A percentile compares a stretch with the other conserved stretches of the same genome.
phyloP scores from a whole-genome alignment of 495 filamentous ascomycete species.

The Trichoderma gamsii region DNA sequence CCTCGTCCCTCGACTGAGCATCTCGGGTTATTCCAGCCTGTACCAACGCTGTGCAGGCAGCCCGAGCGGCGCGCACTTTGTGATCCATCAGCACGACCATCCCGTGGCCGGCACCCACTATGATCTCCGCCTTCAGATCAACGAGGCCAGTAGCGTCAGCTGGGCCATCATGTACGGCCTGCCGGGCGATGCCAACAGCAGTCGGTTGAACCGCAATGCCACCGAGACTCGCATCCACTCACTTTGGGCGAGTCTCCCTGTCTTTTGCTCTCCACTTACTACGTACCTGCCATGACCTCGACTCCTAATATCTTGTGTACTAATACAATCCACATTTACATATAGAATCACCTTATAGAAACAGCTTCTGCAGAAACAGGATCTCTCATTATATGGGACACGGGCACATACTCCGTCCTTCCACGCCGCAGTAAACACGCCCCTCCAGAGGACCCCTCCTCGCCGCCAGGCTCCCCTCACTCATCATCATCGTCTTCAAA shows the following conservation, averaged over 20 bases:
- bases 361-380: conserved; percentile 54
- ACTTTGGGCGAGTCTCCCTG: conserved; percentile 49
- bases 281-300: not conserved
- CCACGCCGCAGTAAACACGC: conserved; percentile 31
- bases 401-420: conserved; percentile 57
- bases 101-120: conserved; percentile 59
- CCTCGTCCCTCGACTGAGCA: conserved; percentile 32
- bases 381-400: conserved; percentile 66
- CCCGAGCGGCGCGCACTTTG: conserved; percentile 50
- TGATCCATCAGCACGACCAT: conserved; percentile 67
- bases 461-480: conserved; percentile 33
- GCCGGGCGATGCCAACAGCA: conserved; percentile 57
- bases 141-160: conserved; percentile 53
- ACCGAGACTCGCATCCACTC: conserved; percentile 63
- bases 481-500: not conserved
- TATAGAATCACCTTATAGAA: conserved; percentile 61
- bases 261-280: not conserved
- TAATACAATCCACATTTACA: not conserved
- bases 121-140: conserved; percentile 63
- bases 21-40: conserved; percentile 45
- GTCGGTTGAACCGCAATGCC: conserved; percentile 52
- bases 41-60: conserved; percentile 45
- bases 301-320: not conserved
- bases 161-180: conserved; percentile 64
- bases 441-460: conserved; percentile 23